phyloP scores from a whole-genome alignment of 768 basidiomycete species.

The Phaeotremella fagi region DNA sequence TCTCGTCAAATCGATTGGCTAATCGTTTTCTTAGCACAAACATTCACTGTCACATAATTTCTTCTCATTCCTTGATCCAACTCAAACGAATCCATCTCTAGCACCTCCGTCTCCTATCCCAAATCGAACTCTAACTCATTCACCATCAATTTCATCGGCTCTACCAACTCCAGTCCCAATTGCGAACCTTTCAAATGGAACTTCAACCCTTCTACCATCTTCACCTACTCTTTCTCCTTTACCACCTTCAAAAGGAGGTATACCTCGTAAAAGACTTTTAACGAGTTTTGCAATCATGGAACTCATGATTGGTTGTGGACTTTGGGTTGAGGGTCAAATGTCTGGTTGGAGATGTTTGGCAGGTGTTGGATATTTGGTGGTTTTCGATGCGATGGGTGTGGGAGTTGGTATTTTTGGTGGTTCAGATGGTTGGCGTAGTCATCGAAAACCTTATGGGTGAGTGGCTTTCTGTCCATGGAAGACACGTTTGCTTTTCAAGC shows the following conservation, averaged over 20 bases:
- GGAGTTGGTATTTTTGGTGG: constrained; percentile 51
- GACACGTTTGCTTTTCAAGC: neutral
- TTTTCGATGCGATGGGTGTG: constrained; percentile 87
- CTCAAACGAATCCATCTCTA: constrained; percentile 38
- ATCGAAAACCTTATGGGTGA: constrained; percentile 61
- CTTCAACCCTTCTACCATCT: constrained; percentile 2
- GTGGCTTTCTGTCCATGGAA: constrained; percentile 44
- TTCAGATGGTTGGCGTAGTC: constrained; percentile 36
- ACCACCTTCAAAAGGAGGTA: constrained; percentile 10
- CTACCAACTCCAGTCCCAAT: constrained; percentile 41
- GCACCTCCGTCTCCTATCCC: constrained; percentile 6
- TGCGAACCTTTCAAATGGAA: constrained; percentile 16
- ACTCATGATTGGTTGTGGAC: constrained; percentile 50
- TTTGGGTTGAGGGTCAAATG: constrained; percentile 89
- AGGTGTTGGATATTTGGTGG: constrained; percentile 91
- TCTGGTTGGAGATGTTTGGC: constrained; percentile 80
- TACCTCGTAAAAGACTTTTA: constrained; percentile 25
- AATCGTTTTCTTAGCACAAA: constrained; percentile 61
- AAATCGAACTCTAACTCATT: constrained; percentile 2
- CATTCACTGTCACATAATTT: constrained; percentile 92
- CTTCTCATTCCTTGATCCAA: constrained; percentile 88
- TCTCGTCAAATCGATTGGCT: neutral
- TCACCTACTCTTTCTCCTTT: constrained; percentile 21
- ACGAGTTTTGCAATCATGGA: constrained; percentile 44
- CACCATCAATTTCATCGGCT: constrained; percentile 15